These are phyloP conservation scores for Trypanosoma lewisi DNA, from an alignment of 208 protist genomes.

Conservation along the genomic window DNA sequence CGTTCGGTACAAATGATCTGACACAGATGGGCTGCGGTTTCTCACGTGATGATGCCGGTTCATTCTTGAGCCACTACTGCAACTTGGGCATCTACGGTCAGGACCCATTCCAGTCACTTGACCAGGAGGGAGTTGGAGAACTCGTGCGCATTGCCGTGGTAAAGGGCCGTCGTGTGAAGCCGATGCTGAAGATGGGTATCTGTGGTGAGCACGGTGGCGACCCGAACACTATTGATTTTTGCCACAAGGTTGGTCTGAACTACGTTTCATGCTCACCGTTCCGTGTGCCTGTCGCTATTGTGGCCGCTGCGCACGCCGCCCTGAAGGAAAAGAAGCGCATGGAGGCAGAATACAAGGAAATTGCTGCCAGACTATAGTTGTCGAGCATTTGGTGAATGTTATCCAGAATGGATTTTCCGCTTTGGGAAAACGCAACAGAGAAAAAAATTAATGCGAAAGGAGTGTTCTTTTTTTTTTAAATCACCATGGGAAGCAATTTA, in stretches of 20 bases:
- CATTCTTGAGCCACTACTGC: slow-evolving; percentile 93
- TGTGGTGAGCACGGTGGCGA: slow-evolving; percentile 96
- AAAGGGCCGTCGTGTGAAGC: slow-evolving; percentile 78
- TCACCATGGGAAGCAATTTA: too few species aligned
- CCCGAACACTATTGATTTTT: slow-evolving; percentile 92
- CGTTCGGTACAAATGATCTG: slow-evolving; percentile 97
- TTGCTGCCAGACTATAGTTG: slow-evolving; percentile 57
- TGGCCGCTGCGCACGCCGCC: slow-evolving; percentile 93
- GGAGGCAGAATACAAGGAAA: slow-evolving; percentile 31
- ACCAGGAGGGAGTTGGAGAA: slow-evolving; percentile 92
- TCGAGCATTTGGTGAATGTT: too few species aligned
- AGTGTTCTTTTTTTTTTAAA: too few species aligned
- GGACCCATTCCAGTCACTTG: slow-evolving; percentile 95
- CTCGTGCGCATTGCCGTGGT: slow-evolving; percentile 88
- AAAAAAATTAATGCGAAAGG: not conserved
- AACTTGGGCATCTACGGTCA: slow-evolving; percentile 87
- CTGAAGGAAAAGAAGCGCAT: slow-evolving; percentile 72
- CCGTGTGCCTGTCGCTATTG: slow-evolving; percentile 92
- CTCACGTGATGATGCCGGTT: slow-evolving; percentile 93
- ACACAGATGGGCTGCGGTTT: slow-evolving; percentile 96
- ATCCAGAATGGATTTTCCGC: too few species aligned
- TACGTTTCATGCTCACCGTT: slow-evolving; percentile 96
- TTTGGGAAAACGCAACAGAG: not conserved
- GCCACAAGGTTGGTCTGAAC: slow-evolving; percentile 85
- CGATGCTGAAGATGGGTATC: slow-evolving; percentile 90